Base-by-base conservation (phyloP, 2,329 filamentous ascomycete genomes). In the Periglandula ipomoeae region DNA sequence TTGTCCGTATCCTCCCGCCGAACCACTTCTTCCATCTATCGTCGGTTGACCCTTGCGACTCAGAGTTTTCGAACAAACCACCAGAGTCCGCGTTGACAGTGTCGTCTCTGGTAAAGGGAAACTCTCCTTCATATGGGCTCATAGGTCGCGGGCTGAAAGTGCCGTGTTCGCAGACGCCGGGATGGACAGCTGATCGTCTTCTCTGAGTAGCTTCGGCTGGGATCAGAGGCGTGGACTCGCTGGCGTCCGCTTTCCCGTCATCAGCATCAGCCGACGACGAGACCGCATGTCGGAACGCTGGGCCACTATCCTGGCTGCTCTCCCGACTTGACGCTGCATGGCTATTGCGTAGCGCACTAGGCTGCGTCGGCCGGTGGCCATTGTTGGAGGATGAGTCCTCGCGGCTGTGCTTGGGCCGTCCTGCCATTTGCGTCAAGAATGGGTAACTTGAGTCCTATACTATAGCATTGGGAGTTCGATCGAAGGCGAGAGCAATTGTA, bases 111-210 rank as follows among this genome's bases (percentile, higher is more conserved):
- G 57, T 58, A 50, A 60, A 60, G 15, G 56, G 54, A 34, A 62
- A 61, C 40, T 65, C 69, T 30, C 63, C 59, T 8, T 64, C 55
- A 4, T 1, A 46, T n/a, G 74, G 72, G 44, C 75, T 79, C 41
- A 67, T 69, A 0, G 84, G 76, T 34, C 81, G 71, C 1, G 86
- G 84, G 39, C 86, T 89, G 60, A 90, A 88, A 15, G 85, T 86
- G 57, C 87, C 87, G 67, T 93, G 85, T 58, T 77, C 75, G 69
- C 83, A 88, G 47, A 65, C 62, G 19, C 72, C 74, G 9, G 71
- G 65, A 44, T 64, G 60, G 8, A 58, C 48, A 32, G 53, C 58
- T 22, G 55, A 53, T 40, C 55, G 55, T 19, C 55, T 47, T 20
- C 27, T 44, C 11, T 26, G 13, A 17, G 22, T 34, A n/a, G 30